phyloP scores from a whole-genome alignment of 2,329 filamentous ascomycete genomes.

The Beauveria scarabaeidicola region DNA sequence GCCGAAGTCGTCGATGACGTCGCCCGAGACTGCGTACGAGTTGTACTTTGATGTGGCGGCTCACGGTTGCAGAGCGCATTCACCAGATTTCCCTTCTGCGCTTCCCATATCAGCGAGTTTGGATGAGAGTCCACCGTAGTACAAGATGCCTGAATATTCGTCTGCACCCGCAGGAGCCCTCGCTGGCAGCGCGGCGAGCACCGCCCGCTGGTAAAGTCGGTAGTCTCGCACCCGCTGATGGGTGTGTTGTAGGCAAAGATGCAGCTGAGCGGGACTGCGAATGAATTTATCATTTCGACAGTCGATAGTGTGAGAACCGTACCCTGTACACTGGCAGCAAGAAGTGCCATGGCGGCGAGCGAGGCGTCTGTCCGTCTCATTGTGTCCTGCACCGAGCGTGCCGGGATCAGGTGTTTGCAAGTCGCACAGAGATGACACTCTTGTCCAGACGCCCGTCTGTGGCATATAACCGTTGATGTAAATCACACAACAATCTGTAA shows the following conservation, averaged over 20 bases:
- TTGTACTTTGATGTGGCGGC: background rate
- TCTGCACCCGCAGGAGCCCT: slow-evolving; percentile 21
- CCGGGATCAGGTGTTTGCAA: background rate
- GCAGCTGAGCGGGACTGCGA: slow-evolving; percentile 29
- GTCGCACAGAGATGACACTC: background rate
- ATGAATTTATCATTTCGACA: slow-evolving; percentile 32
- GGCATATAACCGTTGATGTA: background rate
- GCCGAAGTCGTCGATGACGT: background rate
- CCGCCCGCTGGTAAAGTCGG: slow-evolving; percentile 27
- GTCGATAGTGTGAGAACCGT: slow-evolving; percentile 26
- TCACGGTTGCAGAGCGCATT: slow-evolving; percentile 23
- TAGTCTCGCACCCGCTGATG: slow-evolving; percentile 27
- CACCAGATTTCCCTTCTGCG: slow-evolving; percentile 28
- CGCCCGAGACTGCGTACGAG: background rate
- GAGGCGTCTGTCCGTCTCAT: background rate
- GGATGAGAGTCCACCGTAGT: slow-evolving; percentile 16
- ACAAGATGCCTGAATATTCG: slow-evolving; percentile 22
- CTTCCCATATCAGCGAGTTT: slow-evolving; percentile 29
- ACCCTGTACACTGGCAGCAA: background rate
- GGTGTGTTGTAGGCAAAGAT: slow-evolving; percentile 33
- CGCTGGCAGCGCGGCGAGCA: slow-evolving; percentile 31
- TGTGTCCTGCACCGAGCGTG: background rate
- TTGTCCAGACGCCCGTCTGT: background rate
- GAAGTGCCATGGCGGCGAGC: background rate
- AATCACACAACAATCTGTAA: background rate